Percentiles rank a stretch among this genome's conserved stretches.
Evolutionary conservation across 441 rosid genomes (phyloP).

Genomic region (Erysimum pusillum): DNA sequence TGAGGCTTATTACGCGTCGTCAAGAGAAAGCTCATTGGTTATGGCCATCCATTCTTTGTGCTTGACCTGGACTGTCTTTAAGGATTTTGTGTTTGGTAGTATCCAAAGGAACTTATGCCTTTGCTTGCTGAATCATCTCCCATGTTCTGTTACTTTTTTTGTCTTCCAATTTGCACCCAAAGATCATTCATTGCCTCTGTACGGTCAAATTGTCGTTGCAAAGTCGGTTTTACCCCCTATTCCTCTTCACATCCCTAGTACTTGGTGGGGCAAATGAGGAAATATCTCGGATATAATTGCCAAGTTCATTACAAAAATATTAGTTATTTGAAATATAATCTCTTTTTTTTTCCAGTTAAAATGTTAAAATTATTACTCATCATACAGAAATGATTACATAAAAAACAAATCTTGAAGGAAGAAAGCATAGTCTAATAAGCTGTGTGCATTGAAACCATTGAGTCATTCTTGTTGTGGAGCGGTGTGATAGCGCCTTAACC

Average conservation of each 20-base stretch:
- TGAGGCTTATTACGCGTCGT: conserved; percentile 29
- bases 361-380: not conserved
- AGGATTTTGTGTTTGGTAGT: conserved; percentile 46
- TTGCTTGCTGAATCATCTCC: conserved; percentile 34
- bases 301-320: no score
- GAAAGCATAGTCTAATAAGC: not conserved
- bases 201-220: conserved; percentile 31
- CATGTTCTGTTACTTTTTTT: conserved; percentile 32
- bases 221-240: conserved; percentile 1
- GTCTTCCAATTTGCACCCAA: conserved; percentile 34
- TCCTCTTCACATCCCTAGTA: not conserved
- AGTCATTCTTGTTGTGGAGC: not conserved
- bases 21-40: conserved; percentile 23
- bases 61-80: conserved; percentile 15
- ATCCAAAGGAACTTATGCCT: conserved; percentile 30
- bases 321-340: not conserved
- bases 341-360: not conserved
- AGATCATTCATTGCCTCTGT: conserved; percentile 25
- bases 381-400: not conserved
- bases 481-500: not conserved
- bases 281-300: not conserved
- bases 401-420: not conserved
- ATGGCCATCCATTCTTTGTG: conserved; percentile 34
- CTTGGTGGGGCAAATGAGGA: not conserved
- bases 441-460: not conserved